Evolutionary conservation across 805 yeast genomes (phyloP).

Genomic region (Starmera dryadoides): DNA sequence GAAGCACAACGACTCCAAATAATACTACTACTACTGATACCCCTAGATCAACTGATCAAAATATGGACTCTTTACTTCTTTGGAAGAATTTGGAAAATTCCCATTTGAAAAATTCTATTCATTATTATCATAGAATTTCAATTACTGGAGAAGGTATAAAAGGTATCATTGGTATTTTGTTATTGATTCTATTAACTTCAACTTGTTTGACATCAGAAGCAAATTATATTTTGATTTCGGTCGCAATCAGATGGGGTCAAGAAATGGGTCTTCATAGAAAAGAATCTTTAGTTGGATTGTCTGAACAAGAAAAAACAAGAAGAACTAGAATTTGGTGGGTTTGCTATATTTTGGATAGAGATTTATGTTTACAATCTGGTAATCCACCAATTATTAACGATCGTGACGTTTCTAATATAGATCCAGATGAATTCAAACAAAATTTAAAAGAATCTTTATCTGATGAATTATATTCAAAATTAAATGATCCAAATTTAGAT

Average conservation of each 20-base stretch:
- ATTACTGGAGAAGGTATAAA: conserved; percentile 43
- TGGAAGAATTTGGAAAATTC: conserved; percentile 21
- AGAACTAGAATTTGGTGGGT: conserved; percentile 42
- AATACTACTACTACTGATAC: too few relatives aligned
- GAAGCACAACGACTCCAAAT: too few relatives aligned
- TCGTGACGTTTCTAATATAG: conserved; percentile 27
- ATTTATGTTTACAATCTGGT: conserved; percentile 37
- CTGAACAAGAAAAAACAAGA: conserved; percentile 27
- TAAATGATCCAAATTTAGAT: neutral
- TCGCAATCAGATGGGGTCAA: conserved; percentile 46
- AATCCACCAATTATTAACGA: conserved; percentile 39
- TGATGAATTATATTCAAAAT: neutral
- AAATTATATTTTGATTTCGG: conserved; percentile 32
- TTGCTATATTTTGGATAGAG: conserved; percentile 40
- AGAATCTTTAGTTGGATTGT: conserved; percentile 33
- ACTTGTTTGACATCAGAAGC: conserved; percentile 32
- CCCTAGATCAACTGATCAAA: too few relatives aligned
- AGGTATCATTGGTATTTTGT: conserved; percentile 44
- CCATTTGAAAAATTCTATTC: conserved; percentile 34
- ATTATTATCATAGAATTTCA: conserved; percentile 44
- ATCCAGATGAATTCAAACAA: conserved; percentile 1
- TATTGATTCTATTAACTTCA: conserved; percentile 33
- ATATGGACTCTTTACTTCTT: conserved; percentile 9
- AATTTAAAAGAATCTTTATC: neutral
- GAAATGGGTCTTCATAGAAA: conserved; percentile 50